Evolutionary conservation across 495 filamentous ascomycete genomes (phyloP), one percentile per base, ranked within the genome.

Genomic region (Aspergillus incahuasiensis): DNA sequence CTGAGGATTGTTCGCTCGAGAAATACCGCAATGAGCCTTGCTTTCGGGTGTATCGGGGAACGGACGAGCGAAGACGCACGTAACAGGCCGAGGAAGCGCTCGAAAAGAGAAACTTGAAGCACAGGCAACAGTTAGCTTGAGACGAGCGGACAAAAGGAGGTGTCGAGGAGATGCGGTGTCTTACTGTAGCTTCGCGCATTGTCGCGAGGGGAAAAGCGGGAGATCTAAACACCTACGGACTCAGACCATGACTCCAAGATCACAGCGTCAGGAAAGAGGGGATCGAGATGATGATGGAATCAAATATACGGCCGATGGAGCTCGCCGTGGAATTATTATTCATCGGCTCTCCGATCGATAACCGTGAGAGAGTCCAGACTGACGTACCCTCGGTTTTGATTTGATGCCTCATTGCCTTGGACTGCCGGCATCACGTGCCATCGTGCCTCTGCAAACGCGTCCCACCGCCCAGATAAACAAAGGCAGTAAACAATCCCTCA

Each of bases 161-260:
- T 15, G 56, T 3, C 18, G 0, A 7, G 15, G 18, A 25, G 25
- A 24, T 40, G 48, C 9, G 47, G 59, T 47, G 50, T 54, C 68
- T 58, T 66, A 76, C 73, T 38, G 65, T 66, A 59, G 66, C 57
- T 62, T 67, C 58, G 56, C 64, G 70, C 73, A 74, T 71, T 35
- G 55, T 63, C 52, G 61, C 52, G 54, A 61, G 24, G 44, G 32
- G 38, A 63, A 65, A 34, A 60, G 67, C 61, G 57, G 69, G 58
- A 63, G 64, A 65, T 50, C 66, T 60, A 30, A 35, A 55, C 40
- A 48, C 32, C 30, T 13, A 55, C 46, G 45, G 41, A 13, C 21
- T 68, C 57, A 62, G 42, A 69, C 42, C 71, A 73, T 72, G 52
- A 40, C 48, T 61, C n/a, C 18, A n/a, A 48, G 41, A 25, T 16